Percentiles rank a stretch among this genome's conserved stretches.
phyloP scores from a whole-genome alignment of 129 eudicot species.

The Arctium minus region DNA sequence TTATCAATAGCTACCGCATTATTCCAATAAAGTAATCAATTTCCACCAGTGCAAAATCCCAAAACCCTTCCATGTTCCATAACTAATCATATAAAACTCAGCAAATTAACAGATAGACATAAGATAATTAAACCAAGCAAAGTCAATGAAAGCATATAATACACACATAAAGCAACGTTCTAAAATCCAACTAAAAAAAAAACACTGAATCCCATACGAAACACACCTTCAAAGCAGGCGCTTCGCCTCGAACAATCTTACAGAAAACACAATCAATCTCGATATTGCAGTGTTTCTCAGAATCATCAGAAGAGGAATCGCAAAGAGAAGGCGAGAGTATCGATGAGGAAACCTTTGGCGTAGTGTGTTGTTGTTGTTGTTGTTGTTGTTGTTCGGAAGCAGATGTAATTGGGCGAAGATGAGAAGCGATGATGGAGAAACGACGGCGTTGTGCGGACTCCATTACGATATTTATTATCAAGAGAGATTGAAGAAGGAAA shows the following conservation, averaged over 20 bases:
- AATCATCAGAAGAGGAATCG: constrained; percentile 32
- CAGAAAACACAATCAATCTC: constrained; percentile 66
- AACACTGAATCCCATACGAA: background rate
- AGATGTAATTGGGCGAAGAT: constrained; percentile 33
- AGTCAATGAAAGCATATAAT: background rate
- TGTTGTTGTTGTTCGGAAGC: background rate
- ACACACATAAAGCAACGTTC: background rate
- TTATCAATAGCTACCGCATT: background rate
- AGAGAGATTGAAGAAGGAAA: constrained; percentile 1
- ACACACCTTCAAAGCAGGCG: constrained; percentile 79
- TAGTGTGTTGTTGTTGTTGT: background rate
- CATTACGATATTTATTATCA: constrained; percentile 19
- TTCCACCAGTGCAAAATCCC: background rate
- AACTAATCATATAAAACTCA: background rate
- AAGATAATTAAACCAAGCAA: background rate
- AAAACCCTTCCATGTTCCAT: background rate
- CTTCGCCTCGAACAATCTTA: constrained; percentile 66
- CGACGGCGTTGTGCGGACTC: constrained; percentile 52
- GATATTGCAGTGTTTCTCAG: constrained; percentile 2
- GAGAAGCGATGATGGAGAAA: constrained; percentile 50
- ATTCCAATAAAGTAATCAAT: background rate
- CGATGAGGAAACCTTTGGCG: background rate
- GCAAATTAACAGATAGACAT: background rate
- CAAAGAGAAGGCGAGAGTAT: constrained; percentile 28
- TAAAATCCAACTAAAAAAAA: background rate